phyloP scores from a whole-genome alignment of 2,329 filamentous ascomycete genomes.

The Fusarium concolor region DNA sequence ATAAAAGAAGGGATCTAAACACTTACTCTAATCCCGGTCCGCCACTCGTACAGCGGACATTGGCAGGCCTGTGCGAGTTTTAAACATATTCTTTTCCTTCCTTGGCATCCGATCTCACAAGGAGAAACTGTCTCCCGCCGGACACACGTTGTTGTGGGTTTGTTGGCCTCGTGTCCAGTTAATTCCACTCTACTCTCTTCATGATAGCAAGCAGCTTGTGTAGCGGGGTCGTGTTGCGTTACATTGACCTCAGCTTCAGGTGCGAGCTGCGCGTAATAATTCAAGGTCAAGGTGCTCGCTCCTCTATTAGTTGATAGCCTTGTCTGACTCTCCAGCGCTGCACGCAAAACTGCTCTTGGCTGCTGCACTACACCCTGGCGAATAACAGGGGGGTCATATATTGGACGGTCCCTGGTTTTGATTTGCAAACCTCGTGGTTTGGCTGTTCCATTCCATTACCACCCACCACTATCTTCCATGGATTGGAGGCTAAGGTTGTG shows the following conservation, averaged over 20 bases:
- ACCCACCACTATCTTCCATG: not conserved
- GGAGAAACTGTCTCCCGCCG: constrained; percentile 16
- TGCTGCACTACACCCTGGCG: not conserved
- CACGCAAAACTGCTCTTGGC: constrained; percentile 16
- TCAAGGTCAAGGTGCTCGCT: not conserved
- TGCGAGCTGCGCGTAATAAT: constrained; percentile 35
- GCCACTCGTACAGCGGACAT: constrained; percentile 25
- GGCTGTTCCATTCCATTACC: not conserved
- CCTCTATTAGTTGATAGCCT: constrained; percentile 10
- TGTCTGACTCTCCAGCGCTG: constrained; percentile 10
- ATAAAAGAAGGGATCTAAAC: constrained; percentile 37
- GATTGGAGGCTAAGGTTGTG: constrained; percentile 2
- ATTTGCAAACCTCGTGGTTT: constrained; percentile 28
- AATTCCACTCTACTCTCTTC: not conserved
- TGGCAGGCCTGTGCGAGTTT: constrained; percentile 35
- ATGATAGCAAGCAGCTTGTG: constrained; percentile 21
- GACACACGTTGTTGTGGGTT: not conserved
- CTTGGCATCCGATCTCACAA: constrained; percentile 47
- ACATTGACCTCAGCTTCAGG: constrained; percentile 48
- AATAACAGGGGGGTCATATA: constrained; percentile 29
- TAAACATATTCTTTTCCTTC: constrained; percentile 11
- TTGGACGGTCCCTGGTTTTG: constrained; percentile 27
- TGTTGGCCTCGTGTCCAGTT: not conserved
- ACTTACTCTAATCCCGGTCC: constrained; percentile 8
- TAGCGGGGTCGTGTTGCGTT: constrained; percentile 41